Conservation (phyloP, 2,329 filamentous ascomycete species). For the Ophioceras dolichostomum region DNA sequence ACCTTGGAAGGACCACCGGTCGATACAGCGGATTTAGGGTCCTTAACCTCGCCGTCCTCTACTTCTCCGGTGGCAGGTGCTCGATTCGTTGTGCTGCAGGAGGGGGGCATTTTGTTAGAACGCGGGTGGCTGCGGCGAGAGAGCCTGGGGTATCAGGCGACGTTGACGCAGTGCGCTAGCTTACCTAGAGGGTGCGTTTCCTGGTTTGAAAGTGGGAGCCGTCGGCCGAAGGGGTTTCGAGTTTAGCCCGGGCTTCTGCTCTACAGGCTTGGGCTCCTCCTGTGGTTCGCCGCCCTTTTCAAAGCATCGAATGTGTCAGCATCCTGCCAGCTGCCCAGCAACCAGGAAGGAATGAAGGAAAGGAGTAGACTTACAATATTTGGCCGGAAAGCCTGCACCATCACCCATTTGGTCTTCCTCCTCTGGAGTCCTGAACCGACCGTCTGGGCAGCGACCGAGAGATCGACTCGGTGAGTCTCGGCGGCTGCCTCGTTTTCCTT, state of each 20-base stretch:
- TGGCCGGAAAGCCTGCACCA: conserved; percentile 60
- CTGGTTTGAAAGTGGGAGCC: conserved; percentile 54
- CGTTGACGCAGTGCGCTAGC: no score
- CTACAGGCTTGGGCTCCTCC: conserved; percentile 6
- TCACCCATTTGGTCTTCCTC: conserved; percentile 55
- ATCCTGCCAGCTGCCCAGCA: no score
- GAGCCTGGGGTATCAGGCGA: no score
- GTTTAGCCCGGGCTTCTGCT: conserved; percentile 7
- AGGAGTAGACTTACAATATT: conserved; percentile 39
- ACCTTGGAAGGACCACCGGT: no score
- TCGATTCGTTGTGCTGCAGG: conserved; percentile 15
- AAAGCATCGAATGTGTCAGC: no score
- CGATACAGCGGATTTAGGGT: no score
- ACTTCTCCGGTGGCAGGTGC: conserved; percentile 33
- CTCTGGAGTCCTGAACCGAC: conserved; percentile 59
- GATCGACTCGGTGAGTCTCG: conserved; percentile 60
- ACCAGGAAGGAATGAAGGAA: no score
- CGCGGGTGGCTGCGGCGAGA: no score
- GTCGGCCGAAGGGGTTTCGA: conserved; percentile 34
- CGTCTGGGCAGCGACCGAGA: conserved; percentile 62
- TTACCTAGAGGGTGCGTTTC: no score
- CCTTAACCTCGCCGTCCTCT: conserved; percentile 64
- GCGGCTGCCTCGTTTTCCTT: conserved; percentile 39
- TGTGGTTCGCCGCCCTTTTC: conserved; percentile 5
- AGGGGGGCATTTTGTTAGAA: no score